Base-by-base conservation (phyloP, 2,329 filamentous ascomycete species). In the Cadophora gregata region DNA sequence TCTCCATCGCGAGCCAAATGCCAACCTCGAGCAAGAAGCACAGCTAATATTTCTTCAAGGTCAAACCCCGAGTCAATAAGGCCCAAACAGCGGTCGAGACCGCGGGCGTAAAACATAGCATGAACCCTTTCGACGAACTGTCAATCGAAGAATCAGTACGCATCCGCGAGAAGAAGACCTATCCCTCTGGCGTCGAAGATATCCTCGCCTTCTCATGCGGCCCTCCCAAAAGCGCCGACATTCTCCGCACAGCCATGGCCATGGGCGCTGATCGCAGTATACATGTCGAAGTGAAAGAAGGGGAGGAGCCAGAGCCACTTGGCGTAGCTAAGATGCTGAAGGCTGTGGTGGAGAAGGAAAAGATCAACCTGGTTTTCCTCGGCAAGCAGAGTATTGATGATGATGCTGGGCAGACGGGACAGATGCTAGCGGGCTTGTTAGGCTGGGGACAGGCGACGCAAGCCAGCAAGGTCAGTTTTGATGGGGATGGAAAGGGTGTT, bases 81-180 rank as follows among this genome's bases (percentile, higher is more conserved):
- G 81, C 87, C 71, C 85, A 88, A 81, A 97, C 95, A 69, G 95
- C 89, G 77, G 91, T 99, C 81, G 95, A 97, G 82, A 97, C 92
- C 64, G 86, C 90, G 71, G 92, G 92, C 73, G 93, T 98, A 77
- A 98, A 98, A 82, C 95, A 98, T 86, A 94, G 90, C 79, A 95
- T 99, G 88, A 99, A 98, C 85, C 96, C 96, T 24, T 99, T 99
- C 82, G 96, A 99, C 84, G 96, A 99, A 81, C 92, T 99, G 77
- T 96, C 93, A 51, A 89, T 99, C 80, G 96, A 99, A 82, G 96
- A 98, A 83, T 93, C 94, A 61, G 92, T 97, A 61, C 93, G 93
- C 48, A 91, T 99, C 78, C 94, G 96, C 80, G 95, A 98, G 80
- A 91, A 92, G 84, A 91, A 92, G 80, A 63, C 81, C 64, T 88